These are phyloP conservation scores for Didymella pinodella DNA, from an alignment of 2,329 filamentous ascomycete genomes.

Conservation along the genomic window DNA sequence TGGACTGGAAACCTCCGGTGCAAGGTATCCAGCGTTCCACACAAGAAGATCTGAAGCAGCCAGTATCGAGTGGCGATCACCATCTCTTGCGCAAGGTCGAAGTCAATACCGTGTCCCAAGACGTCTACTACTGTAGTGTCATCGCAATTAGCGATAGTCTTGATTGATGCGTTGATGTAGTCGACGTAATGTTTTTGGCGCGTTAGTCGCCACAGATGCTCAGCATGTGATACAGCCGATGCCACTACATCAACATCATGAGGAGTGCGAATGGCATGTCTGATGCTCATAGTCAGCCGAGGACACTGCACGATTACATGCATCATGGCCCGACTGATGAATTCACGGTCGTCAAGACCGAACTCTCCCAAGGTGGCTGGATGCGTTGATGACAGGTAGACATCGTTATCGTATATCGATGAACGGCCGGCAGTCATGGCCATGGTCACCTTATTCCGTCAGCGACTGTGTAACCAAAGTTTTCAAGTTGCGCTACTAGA, in stretches of 20 bases:
- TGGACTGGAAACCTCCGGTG: neutral
- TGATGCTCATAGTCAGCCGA: conserved; percentile 2
- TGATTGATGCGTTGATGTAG: conserved; percentile 3
- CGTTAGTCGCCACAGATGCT: conserved; percentile 3
- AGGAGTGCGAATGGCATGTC: neutral
- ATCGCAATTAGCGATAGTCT: neutral
- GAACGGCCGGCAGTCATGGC: conserved; percentile 6
- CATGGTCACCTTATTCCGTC: conserved; percentile 4
- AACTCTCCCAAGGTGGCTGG: neutral
- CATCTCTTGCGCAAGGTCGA: neutral
- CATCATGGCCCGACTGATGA: conserved; percentile 5
- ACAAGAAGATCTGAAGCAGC: conserved; percentile 9
- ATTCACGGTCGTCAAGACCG: neutral
- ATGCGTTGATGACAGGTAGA: conserved; percentile 10
- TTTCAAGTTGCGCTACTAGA: neutral
- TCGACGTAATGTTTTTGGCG: neutral
- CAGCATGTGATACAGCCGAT: neutral
- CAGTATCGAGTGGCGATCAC: conserved; percentile 8
- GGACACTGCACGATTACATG: conserved; percentile 12
- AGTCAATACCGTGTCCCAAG: neutral
- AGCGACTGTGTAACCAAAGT: neutral
- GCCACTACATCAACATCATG: conserved; percentile 1
- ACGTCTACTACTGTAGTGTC: neutral
- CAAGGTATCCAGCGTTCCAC: conserved; percentile 10
- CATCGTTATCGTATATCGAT: conserved; percentile 11